phyloP scores from a whole-genome alignment of 805 yeast species.

The Maudiozyma serrabonitensis region DNA sequence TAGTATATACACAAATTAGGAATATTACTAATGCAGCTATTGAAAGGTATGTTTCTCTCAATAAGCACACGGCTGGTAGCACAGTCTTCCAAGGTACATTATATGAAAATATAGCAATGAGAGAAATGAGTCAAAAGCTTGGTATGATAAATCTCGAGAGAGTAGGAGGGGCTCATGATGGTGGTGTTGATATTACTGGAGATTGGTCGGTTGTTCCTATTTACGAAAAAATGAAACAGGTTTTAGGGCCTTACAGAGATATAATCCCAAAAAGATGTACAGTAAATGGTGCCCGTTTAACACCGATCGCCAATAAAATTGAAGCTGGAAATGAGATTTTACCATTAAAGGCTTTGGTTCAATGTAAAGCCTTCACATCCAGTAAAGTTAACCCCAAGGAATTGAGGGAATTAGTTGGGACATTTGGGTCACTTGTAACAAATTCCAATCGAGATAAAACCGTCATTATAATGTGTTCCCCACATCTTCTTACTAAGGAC shows the following conservation, averaged over 20 bases:
- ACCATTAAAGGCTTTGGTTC: conserved; percentile 20
- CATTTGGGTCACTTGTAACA: conserved; percentile 18
- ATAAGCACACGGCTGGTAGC: conserved; percentile 16
- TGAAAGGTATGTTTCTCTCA: conserved; percentile 12
- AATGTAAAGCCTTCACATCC: conserved; percentile 25
- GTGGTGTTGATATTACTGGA: conserved; percentile 27
- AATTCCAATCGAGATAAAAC: conserved; percentile 13
- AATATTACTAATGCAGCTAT: conserved; percentile 12
- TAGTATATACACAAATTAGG: background rate
- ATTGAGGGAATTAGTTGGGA: conserved; percentile 26
- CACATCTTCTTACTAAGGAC: conserved; percentile 24
- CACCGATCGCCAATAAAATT: conserved; percentile 15
- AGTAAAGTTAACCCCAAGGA: conserved; percentile 26
- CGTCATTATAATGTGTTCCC: conserved; percentile 25
- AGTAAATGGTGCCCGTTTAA: conserved; percentile 11
- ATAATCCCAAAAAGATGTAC: conserved; percentile 11
- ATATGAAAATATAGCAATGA: conserved; percentile 26
- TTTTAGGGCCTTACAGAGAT: background rate
- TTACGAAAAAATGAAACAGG: conserved; percentile 3
- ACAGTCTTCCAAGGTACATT: conserved; percentile 28
- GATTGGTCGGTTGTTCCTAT: conserved; percentile 18
- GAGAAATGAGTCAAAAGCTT: conserved; percentile 23
- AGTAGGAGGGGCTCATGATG: conserved; percentile 29
- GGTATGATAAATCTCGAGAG: conserved; percentile 11
- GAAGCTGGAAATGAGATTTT: conserved; percentile 1